Evolutionary conservation across 139 green algal genomes (phyloP), one percentile per base, ranked within the genome.

Genomic region (Chlorella sp.): DNA sequence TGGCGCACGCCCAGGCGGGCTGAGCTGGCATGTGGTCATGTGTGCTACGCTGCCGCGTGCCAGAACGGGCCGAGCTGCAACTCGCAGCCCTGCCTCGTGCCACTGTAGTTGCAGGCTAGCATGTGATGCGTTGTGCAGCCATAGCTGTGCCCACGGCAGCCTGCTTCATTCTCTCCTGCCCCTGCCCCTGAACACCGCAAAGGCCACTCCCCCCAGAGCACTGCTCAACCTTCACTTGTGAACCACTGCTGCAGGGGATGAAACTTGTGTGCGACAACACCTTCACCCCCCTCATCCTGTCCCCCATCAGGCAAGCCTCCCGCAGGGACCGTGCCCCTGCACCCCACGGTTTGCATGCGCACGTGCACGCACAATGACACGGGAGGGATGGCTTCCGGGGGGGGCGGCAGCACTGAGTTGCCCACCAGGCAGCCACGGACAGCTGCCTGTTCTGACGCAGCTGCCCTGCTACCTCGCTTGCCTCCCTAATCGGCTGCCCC

Each of bases 211-310:
- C 39, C 85, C 18, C 66, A 37, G 18, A 11, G n/a, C n/a, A 5
- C 2, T 57, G 3, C 40, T 16, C 85, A 28, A 3, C 9, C 48
- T n/a, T 16, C 77, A 32, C 37, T 61, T n/a, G n/a, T 75, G 66
- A 24, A 11, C 40, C n/a, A 34, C 42, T 11, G 16, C 18, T 39
- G 71, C 84, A 91, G 73, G 90, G 93, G 22, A 73, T 91, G 0
- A 83, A 84, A 57, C 91, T 98, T 69, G 93, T 98, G 42, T 95
- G 97, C 40, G 95, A 97, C 94, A 97, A 97, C 94, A 97, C 95
- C 1, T 97, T 97, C 91, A 93, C 94, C 9, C 94, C 96, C 1
- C 36, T 94, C 21, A 42, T 95, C 0, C 77, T 98, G 3, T 95
- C 93, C 0, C 96, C 96, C 30, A 40, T 85, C 0, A 60, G 68